Evolutionary conservation across 23 red algal species (phyloP).

Genomic region (Agarophyton chilense): DNA sequence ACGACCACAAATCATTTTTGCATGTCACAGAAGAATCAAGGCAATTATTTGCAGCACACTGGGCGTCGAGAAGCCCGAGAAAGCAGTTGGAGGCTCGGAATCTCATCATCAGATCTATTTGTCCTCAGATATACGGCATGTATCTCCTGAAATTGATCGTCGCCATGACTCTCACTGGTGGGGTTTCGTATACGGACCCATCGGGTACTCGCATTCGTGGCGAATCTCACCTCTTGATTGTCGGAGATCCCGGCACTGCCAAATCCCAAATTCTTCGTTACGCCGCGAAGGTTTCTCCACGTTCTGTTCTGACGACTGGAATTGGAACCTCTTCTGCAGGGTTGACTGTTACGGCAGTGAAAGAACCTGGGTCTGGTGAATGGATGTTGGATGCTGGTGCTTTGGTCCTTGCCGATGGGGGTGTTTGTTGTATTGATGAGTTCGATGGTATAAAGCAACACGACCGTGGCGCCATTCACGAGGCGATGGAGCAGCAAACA

Average conservation of each 20-base stretch:
- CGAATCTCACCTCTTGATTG: conserved; percentile 88
- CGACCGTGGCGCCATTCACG: conserved; percentile 96
- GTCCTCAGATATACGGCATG: conserved; percentile 97
- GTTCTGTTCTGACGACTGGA: conserved; percentile 94
- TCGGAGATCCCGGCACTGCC: conserved; percentile 95
- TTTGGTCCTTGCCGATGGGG: conserved; percentile 95
- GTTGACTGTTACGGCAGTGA: conserved; percentile 93
- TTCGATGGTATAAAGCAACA: conserved; percentile 89
- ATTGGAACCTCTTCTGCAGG: conserved; percentile 92
- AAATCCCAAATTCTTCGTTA: conserved; percentile 91
- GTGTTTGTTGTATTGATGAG: conserved; percentile 99
- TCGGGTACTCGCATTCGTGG: conserved; percentile 80
- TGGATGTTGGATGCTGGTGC: conserved; percentile 98
- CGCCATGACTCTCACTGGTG: conserved; percentile 87
- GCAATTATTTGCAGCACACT: conserved; percentile 69
- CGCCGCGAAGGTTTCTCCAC: conserved; percentile 85
- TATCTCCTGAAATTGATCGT: conserved; percentile 93
- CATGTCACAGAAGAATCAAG: conserved; percentile 80
- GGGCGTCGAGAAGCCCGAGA: conserved; percentile 42
- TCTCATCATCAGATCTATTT: conserved; percentile 82
- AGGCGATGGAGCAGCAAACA: conserved; percentile 99
- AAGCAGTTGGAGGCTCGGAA: conserved; percentile 74
- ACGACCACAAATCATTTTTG: conserved; percentile 90
- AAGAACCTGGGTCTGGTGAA: conserved; percentile 90
- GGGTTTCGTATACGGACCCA: conserved; percentile 76